phyloP scores from a whole-genome alignment of 345 rosid genomes.

The Arabidopsis suecica region DNA sequence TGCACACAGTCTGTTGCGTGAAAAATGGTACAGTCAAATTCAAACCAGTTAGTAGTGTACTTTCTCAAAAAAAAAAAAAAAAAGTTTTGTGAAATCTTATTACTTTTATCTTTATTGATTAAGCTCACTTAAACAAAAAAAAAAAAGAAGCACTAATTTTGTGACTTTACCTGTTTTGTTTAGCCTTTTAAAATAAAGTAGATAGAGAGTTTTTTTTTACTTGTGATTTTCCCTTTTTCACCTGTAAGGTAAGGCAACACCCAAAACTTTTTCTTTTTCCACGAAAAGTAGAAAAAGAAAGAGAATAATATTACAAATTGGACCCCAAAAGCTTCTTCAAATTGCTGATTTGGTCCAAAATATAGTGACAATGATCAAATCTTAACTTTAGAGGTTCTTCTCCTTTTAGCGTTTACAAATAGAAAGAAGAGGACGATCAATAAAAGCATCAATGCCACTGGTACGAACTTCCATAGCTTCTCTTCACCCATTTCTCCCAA shows the following conservation, averaged over 20 bases:
- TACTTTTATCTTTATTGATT: background rate
- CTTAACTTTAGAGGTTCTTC: conserved; percentile 73
- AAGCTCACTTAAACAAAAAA: background rate
- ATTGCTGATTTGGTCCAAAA: conserved; percentile 22
- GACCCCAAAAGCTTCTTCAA: conserved; percentile 18
- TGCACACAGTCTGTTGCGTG: background rate
- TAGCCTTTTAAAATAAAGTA: conserved; percentile 15
- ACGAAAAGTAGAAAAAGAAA: conserved; percentile 17
- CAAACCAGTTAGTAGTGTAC: background rate
- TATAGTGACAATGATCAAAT: conserved; percentile 50
- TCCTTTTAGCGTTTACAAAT: conserved; percentile 71
- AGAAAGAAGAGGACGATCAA: conserved; percentile 51
- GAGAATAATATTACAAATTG: conserved; percentile 24
- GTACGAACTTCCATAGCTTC: conserved; percentile 50
- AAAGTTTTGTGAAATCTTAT: background rate
- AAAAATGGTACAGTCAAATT: background rate
- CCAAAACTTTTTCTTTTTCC: conserved; percentile 40
- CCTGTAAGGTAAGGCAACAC: conserved; percentile 34
- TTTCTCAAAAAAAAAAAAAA: background rate
- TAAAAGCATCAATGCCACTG: conserved; percentile 48
- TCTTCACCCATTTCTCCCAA: conserved; percentile 45
- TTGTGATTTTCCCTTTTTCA: conserved; percentile 25
- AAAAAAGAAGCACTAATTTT: background rate
- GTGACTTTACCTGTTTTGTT: background rate
- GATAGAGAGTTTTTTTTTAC: conserved; percentile 7